Evolutionary conservation across 192 early-diverging fungal species (phyloP), one percentile per base, ranked within the genome.

Genomic region (Spizellomyces punctatus): DNA sequence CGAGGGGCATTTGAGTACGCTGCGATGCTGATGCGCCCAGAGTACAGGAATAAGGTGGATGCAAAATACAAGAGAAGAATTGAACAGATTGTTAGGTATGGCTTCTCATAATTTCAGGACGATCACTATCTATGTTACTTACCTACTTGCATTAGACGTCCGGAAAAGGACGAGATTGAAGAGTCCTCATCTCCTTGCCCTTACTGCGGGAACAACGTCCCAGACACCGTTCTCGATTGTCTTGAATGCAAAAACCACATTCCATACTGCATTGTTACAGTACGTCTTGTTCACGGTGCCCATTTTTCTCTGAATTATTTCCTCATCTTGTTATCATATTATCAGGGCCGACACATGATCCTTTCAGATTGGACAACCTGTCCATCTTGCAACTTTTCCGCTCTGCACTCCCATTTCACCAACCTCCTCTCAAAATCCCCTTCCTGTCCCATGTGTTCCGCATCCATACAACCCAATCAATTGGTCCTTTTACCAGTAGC

Each of bases 261-360:
- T n/a, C 86, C 84, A 14, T 87, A 87, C 62, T 87, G 86, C 69
- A 85, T 87, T 62, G 86, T 81, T n/a, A 78, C 86, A 43, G 86
- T 87, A 77, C 22, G 75, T 17, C 50, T 46, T 49, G 12, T 36
- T 22, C n/a, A 6, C 6, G n/a, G 17, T 7, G 27, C 43, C 60
- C 12, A 6, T 71, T 44, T 21, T 10, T 19, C 61, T 14, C 1
- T 21, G 8, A 8, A n/a, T 41, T 22, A 58, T 46, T 46, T 3
- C 46, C 12, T 71, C 9, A 46, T 8, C 42, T 57, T 10, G 44
- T 42, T n/a, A 22, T 21, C 19, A 45, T 57, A 10, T n/a, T 19
- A n/a, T n/a, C 62, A 86, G 85, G 85, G 85, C 16, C 71, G 67
- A 49, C 85, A 87, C 66, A 87, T 87, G 85, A 67, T 77, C 21